Evolutionary conservation across 306 rosid species (phyloP).

Genomic region (Cucurbita pepo): DNA sequence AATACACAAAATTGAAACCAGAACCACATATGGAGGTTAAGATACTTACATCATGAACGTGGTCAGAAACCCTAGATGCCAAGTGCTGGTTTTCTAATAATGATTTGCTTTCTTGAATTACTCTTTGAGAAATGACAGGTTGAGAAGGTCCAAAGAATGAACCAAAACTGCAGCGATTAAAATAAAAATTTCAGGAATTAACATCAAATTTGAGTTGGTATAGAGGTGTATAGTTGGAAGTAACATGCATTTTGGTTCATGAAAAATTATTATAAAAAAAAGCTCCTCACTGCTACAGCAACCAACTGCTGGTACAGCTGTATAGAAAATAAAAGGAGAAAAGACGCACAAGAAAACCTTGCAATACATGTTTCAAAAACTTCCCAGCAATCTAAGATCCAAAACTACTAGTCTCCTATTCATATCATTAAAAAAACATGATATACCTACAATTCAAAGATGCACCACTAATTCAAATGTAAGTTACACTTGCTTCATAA

Average conservation of each 20-base stretch:
- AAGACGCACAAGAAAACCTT: background rate
- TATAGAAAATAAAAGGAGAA: background rate
- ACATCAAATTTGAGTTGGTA: background rate
- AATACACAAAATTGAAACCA: background rate
- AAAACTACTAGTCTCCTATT: background rate
- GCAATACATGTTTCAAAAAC: background rate
- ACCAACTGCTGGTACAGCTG: background rate
- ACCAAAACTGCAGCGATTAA: constrained; percentile 54
- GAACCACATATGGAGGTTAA: background rate
- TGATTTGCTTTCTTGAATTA: constrained; percentile 89
- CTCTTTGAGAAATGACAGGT: constrained; percentile 73
- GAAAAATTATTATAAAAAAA: background rate
- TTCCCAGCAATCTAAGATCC: background rate
- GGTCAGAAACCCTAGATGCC: constrained; percentile 30
- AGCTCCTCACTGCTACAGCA: background rate
- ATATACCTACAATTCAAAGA: background rate
- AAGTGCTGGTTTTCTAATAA: constrained; percentile 58
- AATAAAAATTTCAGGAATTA: constrained; percentile 8
- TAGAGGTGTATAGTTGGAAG: background rate
- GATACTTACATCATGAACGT: constrained; percentile 37
- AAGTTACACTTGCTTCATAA: background rate
- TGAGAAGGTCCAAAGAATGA: constrained; percentile 85
- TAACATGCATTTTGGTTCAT: background rate
- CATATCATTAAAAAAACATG: background rate
- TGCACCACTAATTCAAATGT: background rate